Evolutionary conservation across 2,329 filamentous ascomycete genomes (phyloP).

Genomic region (Plenodomus lindquistii): DNA sequence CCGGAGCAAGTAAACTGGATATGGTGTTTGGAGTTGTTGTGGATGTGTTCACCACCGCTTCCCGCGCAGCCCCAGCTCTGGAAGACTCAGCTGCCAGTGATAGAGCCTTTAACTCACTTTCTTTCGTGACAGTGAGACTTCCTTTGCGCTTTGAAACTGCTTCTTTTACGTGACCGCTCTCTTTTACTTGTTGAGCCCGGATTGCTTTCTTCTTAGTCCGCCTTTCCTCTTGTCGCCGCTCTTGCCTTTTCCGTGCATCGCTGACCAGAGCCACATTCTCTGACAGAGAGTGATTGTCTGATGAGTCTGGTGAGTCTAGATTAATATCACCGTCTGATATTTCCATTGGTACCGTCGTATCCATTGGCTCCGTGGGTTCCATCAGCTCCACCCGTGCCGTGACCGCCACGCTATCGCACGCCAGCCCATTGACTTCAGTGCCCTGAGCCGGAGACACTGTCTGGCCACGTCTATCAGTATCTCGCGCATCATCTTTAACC

Average conservation of each 20-base stretch:
- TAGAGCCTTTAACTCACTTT: neutral
- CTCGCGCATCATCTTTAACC: too few relatives aligned
- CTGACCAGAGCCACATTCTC: too few relatives aligned
- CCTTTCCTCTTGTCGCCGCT: neutral
- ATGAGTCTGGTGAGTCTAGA: too few relatives aligned
- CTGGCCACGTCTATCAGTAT: too few relatives aligned
- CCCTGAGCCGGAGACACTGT: too few relatives aligned
- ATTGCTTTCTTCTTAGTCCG: neutral
- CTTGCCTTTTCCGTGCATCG: neutral
- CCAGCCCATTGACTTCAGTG: too few relatives aligned
- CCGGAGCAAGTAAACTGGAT: neutral
- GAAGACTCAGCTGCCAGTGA: constrained; percentile 6
- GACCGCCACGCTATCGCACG: too few relatives aligned
- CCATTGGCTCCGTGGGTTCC: too few relatives aligned
- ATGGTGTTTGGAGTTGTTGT: neutral
- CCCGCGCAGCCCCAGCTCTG: neutral
- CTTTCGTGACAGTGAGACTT: neutral
- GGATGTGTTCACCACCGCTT: neutral
- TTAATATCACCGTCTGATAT: too few relatives aligned
- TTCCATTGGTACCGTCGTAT: too few relatives aligned
- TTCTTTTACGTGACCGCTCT: neutral
- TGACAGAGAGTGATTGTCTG: too few relatives aligned
- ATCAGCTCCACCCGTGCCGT: too few relatives aligned
- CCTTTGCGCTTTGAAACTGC: neutral
- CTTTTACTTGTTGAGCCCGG: neutral